These are phyloP conservation scores for Yamadazyma buinensis DNA, from an alignment of 1,139 yeast species.

Conservation along the genomic window DNA sequence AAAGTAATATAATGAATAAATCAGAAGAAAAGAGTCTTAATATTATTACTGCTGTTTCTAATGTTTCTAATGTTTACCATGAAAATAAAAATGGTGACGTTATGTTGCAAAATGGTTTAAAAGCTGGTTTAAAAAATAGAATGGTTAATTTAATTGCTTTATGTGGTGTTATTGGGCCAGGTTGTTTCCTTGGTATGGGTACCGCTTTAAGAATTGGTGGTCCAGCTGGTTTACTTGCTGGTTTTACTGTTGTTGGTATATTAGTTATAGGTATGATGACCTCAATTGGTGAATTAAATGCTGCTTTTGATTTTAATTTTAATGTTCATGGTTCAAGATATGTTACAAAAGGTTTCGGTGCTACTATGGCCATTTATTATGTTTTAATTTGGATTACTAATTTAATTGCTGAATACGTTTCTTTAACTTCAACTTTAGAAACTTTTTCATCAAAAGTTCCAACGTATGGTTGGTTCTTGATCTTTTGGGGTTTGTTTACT, in stretches of 20 bases:
- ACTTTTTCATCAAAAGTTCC: conserved; percentile 26
- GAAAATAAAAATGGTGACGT: conserved; percentile 5
- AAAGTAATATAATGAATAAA: too few relatives aligned
- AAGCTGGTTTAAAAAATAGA: conserved; percentile 30
- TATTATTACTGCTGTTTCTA: background rate
- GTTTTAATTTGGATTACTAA: conserved; percentile 31
- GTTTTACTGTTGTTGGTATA: conserved; percentile 31
- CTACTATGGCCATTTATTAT: conserved; percentile 43
- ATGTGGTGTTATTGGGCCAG: conserved; percentile 77
- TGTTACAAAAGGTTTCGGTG: conserved; percentile 39
- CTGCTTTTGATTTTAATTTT: conserved; percentile 36
- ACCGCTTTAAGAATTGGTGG: conserved; percentile 51
- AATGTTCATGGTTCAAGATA: conserved; percentile 33
- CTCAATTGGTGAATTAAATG: conserved; percentile 23
- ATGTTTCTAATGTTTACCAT: conserved; percentile 1
- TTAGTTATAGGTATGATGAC: conserved; percentile 20
- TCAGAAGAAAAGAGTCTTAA: background rate
- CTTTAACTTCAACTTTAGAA: conserved; percentile 28
- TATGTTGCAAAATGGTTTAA: conserved; percentile 12
- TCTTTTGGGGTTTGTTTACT: conserved; percentile 34
- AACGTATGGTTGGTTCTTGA: conserved; percentile 28
- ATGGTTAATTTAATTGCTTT: conserved; percentile 65
- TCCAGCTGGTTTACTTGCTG: conserved; percentile 62
- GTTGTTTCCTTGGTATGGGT: conserved; percentile 31
- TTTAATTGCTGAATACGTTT: conserved; percentile 20